Percentiles rank a stretch among this genome's conserved stretches.
These are phyloP conservation scores for Lojkania enalia DNA, from an alignment of 2,329 filamentous ascomycete species.

Conservation along the genomic window DNA sequence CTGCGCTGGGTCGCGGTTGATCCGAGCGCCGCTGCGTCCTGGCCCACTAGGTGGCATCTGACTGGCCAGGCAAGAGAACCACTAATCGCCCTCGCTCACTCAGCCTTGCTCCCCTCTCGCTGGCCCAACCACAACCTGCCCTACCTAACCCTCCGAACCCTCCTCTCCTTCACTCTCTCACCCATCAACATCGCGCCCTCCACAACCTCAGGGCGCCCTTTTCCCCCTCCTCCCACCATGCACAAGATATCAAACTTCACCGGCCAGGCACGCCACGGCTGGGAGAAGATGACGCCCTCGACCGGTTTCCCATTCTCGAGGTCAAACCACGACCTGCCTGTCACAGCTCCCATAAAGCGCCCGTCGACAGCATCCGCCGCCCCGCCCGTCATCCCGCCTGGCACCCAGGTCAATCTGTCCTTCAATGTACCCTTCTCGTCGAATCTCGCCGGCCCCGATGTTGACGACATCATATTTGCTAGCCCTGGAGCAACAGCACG, in stretches of 20 bases:
- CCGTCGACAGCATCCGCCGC: slow-evolving; percentile 50
- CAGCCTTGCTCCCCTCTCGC: slow-evolving; percentile 18
- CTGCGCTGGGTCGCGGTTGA: too few species aligned
- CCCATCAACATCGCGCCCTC: slow-evolving; percentile 24
- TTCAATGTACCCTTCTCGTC: slow-evolving; percentile 98
- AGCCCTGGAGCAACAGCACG: slow-evolving; percentile 83
- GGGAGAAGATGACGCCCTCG: slow-evolving; percentile 67
- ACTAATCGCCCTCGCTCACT: slow-evolving; percentile 15
- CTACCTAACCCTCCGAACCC: slow-evolving; percentile 16
- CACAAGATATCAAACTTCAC: slow-evolving; percentile 72
- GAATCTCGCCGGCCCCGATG: slow-evolving; percentile 87
- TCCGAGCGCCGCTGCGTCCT: too few species aligned
- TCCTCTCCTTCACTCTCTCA: slow-evolving; percentile 17
- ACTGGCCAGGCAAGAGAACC: too few species aligned
- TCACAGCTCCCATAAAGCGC: slow-evolving; percentile 59
- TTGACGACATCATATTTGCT: slow-evolving; percentile 92
- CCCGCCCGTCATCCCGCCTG: slow-evolving; percentile 69
- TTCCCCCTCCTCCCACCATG: slow-evolving; percentile 50
- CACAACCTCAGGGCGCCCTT: slow-evolving; percentile 32
- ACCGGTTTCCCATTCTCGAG: slow-evolving; percentile 65
- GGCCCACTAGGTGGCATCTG: too few species aligned
- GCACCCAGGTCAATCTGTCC: slow-evolving; percentile 83
- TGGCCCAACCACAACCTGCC: slow-evolving; percentile 17
- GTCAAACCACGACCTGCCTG: slow-evolving; percentile 59
- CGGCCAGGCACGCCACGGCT: slow-evolving; percentile 67